Conservation (phyloP, 371 early-diverging fungal species). For the Mucor sp. region DNA sequence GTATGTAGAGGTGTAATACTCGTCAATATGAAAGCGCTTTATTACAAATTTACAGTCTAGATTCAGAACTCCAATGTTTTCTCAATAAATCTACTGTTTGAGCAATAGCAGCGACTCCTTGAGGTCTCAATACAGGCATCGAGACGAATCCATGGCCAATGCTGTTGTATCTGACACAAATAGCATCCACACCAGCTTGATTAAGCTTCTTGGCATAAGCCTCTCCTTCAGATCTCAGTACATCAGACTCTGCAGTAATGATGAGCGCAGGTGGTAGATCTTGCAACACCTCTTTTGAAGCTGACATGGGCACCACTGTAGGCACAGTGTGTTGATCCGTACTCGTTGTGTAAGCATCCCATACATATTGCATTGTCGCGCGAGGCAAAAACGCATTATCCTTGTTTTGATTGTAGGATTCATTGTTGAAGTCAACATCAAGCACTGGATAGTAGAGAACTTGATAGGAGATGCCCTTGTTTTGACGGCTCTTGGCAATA, state of each 20-base stretch:
- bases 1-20: too few relatives aligned
- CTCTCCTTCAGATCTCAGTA: slow-evolving; percentile 43
- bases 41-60: slow-evolving; percentile 1
- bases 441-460: slow-evolving; percentile 37
- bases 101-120: slow-evolving; percentile 21
- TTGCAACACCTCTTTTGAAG: slow-evolving; percentile 27
- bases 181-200: slow-evolving; percentile 32
- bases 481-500: slow-evolving; percentile 29
- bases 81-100: slow-evolving; percentile 23
- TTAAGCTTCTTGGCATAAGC: slow-evolving; percentile 26
- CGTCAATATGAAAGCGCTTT: background rate
- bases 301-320: slow-evolving; percentile 17
- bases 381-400: slow-evolving; percentile 15
- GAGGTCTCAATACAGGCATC: slow-evolving; percentile 8
- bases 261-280: slow-evolving; percentile 39
- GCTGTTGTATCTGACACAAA: slow-evolving; percentile 21
- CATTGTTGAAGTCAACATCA: slow-evolving; percentile 18
- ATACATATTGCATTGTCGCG: slow-evolving; percentile 17
- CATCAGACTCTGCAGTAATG: slow-evolving; percentile 37
- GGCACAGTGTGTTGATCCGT: background rate
- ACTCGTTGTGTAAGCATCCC: slow-evolving; percentile 21
- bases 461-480: slow-evolving; percentile 24
- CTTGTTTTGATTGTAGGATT: slow-evolving; percentile 19
- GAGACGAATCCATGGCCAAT: slow-evolving; percentile 31
- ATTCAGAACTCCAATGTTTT: slow-evolving; percentile 14